Evolutionary conservation across 805 yeast species (phyloP).

Genomic region (Scheffersomyces coipomensis): DNA sequence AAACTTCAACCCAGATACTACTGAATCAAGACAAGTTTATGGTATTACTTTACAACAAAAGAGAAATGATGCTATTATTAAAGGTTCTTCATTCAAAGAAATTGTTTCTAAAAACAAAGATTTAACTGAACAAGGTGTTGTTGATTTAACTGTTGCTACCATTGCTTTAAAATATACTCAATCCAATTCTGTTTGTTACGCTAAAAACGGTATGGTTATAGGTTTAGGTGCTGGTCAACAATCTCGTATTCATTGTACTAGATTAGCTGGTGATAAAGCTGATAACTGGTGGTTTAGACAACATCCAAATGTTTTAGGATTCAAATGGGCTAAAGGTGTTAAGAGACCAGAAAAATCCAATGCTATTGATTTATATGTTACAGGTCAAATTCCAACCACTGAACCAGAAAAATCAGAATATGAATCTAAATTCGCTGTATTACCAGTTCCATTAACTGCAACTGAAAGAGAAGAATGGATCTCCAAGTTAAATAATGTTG

Average conservation of each 20-base stretch:
- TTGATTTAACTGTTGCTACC: conserved; percentile 96
- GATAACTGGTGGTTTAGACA: conserved; percentile 99
- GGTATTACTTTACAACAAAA: conserved; percentile 95
- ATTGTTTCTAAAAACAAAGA: conserved; percentile 83
- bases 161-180: conserved; percentile 97
- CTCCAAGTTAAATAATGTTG: conserved; percentile 74
- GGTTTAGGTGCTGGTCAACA: conserved; percentile 99
- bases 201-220: conserved; percentile 98
- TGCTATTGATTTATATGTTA: conserved; percentile 92
- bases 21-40: conserved; percentile 92
- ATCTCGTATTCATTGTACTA: conserved; percentile 97
- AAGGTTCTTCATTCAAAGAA: conserved; percentile 86
- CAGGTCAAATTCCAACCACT: conserved; percentile 83
- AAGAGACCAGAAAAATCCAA: conserved; percentile 98
- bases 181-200: conserved; percentile 97
- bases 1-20: conserved; percentile 73
- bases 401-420: conserved; percentile 94
- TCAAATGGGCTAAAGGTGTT: conserved; percentile 97
- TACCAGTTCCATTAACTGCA: conserved; percentile 81
- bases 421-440: conserved; percentile 78
- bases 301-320: conserved; percentile 88
- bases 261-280: conserved; percentile 99
- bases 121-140: conserved; percentile 86
- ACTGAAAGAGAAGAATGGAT: conserved; percentile 90
- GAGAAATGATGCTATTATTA: conserved; percentile 96